Conservation (phyloP, 2,329 filamentous ascomycete species). For the Aspergillus hortae region DNA sequence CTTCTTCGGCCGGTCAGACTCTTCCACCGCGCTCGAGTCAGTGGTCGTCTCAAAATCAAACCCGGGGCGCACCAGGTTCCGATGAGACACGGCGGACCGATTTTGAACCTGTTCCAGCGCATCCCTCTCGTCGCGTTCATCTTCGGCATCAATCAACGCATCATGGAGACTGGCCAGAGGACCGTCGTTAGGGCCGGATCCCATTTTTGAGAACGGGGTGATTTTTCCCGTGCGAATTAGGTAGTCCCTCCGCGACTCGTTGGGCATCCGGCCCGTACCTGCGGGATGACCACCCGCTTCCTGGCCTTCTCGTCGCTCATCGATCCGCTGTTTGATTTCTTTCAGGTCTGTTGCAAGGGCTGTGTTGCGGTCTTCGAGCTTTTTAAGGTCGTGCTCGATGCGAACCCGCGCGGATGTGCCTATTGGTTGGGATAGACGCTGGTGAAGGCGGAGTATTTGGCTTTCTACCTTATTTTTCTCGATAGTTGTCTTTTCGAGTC, state of each 20-base stretch:
- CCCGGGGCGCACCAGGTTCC: slow-evolving; percentile 68
- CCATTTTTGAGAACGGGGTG: slow-evolving; percentile 84
- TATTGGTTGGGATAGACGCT: slow-evolving; percentile 54
- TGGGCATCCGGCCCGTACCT: slow-evolving; percentile 58
- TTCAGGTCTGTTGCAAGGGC: slow-evolving; percentile 68
- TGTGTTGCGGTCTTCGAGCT: slow-evolving; percentile 62
- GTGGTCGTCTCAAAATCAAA: slow-evolving; percentile 55
- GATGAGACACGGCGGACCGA: slow-evolving; percentile 60
- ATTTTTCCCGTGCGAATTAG: slow-evolving; percentile 96
- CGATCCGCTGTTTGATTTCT: slow-evolving; percentile 78
- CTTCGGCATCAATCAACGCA: slow-evolving; percentile 77
- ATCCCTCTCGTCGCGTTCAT: slow-evolving; percentile 55
- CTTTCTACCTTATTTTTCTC: slow-evolving; percentile 59
- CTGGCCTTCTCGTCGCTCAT: slow-evolving; percentile 63
- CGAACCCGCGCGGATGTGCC: slow-evolving; percentile 49
- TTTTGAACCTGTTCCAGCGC: slow-evolving; percentile 41
- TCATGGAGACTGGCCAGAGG: slow-evolving; percentile 69
- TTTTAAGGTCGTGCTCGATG: slow-evolving; percentile 56
- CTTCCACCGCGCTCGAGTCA: slow-evolving; percentile 20
- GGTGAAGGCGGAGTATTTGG: slow-evolving; percentile 60
- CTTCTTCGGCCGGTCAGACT: slow-evolving; percentile 27
- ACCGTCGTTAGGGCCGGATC: slow-evolving; percentile 55
- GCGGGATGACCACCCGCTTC: slow-evolving; percentile 43
- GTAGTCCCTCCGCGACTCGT: slow-evolving; percentile 82
- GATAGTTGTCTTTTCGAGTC: slow-evolving; percentile 54